Evolutionary conservation across 1,284 basidiomycete species (phyloP).

Genomic region (Microbotryum silenes-acaulis): DNA sequence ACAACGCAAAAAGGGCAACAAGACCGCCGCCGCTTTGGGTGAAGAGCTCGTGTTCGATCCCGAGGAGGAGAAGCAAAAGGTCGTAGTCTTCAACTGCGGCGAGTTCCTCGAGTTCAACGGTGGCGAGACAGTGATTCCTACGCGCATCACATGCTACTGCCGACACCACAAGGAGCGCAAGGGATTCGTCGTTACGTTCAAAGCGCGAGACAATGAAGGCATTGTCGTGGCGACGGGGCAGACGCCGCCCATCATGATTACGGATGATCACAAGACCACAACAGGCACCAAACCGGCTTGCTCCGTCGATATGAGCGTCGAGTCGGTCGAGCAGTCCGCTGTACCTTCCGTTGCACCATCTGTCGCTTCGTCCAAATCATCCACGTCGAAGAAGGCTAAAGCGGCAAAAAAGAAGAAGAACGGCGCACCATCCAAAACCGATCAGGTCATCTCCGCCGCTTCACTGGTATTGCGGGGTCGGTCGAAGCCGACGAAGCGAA

Average conservation of each 20-base stretch:
- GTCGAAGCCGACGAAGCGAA: constrained; percentile 4
- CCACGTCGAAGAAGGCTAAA: neutral
- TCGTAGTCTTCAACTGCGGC: constrained; percentile 92
- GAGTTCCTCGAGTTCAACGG: constrained; percentile 82
- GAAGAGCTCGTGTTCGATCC: constrained; percentile 35
- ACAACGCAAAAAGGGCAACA: constrained; percentile 61
- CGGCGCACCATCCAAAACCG: neutral
- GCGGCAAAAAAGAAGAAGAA: constrained; percentile 14
- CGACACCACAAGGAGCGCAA: constrained; percentile 96
- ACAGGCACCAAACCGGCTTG: constrained; percentile 35
- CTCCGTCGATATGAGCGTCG: constrained; percentile 1
- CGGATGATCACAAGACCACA: constrained; percentile 93
- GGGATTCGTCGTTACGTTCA: constrained; percentile 87
- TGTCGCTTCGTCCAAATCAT: neutral
- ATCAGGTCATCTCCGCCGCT: too few species aligned
- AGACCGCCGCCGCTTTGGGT: neutral
- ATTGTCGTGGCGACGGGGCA: constrained; percentile 73
- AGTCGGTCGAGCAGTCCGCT: constrained; percentile 16
- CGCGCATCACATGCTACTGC: constrained; percentile 97
- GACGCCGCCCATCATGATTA: constrained; percentile 95
- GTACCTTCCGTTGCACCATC: constrained; percentile 8
- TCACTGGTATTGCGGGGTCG: neutral
- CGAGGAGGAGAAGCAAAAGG: constrained; percentile 50
- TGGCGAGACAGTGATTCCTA: constrained; percentile 80
- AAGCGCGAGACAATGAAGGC: constrained; percentile 72